Evolutionary conservation across 2,329 filamentous ascomycete species (phyloP).

Genomic region (Epichloe typhina): DNA sequence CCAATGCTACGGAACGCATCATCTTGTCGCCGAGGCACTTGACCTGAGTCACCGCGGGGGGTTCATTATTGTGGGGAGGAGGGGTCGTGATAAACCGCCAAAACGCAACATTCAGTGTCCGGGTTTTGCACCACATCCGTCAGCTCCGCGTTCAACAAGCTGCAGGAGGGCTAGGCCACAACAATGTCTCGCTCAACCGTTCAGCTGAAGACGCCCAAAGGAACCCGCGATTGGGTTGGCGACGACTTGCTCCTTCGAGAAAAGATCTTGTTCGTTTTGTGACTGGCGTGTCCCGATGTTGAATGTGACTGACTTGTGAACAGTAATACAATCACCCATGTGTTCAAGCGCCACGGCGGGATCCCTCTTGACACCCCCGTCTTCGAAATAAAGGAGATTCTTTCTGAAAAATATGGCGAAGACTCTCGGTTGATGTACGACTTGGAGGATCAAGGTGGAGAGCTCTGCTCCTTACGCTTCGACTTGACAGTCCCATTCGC

Average conservation of each 20-base stretch:
- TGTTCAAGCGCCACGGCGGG: conserved; percentile 75
- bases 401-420: conserved; percentile 83
- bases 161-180: too few relatives aligned
- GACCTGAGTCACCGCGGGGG: too few relatives aligned
- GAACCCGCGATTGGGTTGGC: conserved; percentile 76
- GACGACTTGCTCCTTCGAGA: conserved; percentile 68
- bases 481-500: conserved; percentile 85
- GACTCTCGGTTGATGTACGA: conserved; percentile 89
- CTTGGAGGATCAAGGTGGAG: conserved; percentile 73
- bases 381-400: conserved; percentile 77
- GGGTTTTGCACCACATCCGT: too few relatives aligned
- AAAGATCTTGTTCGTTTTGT: conserved; percentile 47
- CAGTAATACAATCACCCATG: conserved; percentile 50
- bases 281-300: neutral
- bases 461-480: conserved; percentile 62
- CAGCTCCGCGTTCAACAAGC: too few relatives aligned
- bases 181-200: neutral
- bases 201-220: conserved; percentile 19
- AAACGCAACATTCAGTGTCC: too few relatives aligned
- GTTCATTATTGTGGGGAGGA: too few relatives aligned
- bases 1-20: too few relatives aligned
- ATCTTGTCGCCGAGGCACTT: too few relatives aligned
- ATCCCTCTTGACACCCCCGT: conserved; percentile 71
- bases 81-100: too few relatives aligned
- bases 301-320: neutral